Evolutionary conservation across 2,329 filamentous ascomycete species (phyloP).

Genomic region (Zymoseptoria passerinii): DNA sequence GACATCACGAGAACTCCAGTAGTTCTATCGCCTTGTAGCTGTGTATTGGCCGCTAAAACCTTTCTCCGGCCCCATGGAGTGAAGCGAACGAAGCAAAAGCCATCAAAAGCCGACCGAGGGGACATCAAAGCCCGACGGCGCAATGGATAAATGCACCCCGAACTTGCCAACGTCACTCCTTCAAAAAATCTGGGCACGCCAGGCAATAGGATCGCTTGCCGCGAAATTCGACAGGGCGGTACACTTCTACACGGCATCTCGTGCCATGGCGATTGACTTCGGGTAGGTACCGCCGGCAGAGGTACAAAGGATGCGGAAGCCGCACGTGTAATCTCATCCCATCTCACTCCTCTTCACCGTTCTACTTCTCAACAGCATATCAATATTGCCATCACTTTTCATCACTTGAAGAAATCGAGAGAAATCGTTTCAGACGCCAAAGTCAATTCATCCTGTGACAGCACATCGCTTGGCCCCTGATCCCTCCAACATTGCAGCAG

Average conservation of each 20-base stretch:
- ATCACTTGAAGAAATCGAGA: not conserved
- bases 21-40: too few relatives aligned
- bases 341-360: not conserved
- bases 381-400: not conserved
- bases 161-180: not conserved
- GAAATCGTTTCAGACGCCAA: not conserved
- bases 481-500: not conserved
- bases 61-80: not conserved
- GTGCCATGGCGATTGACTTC: not conserved
- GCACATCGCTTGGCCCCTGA: not conserved
- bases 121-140: not conserved
- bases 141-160: not conserved
- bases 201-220: not conserved
- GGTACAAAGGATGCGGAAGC: not conserved
- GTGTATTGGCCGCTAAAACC: too few relatives aligned
- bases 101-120: not conserved
- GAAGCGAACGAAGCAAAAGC: not conserved
- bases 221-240: not conserved
- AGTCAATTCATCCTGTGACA: not conserved
- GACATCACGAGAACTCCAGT: too few relatives aligned
- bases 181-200: not conserved
- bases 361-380: not conserved
- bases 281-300: slow-evolving; percentile 3
- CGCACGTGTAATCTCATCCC: not conserved
- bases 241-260: not conserved